These are phyloP conservation scores for Aspergillus sp. DNA, from an alignment of 2,329 filamentous ascomycete genomes.

Conservation along the genomic window DNA sequence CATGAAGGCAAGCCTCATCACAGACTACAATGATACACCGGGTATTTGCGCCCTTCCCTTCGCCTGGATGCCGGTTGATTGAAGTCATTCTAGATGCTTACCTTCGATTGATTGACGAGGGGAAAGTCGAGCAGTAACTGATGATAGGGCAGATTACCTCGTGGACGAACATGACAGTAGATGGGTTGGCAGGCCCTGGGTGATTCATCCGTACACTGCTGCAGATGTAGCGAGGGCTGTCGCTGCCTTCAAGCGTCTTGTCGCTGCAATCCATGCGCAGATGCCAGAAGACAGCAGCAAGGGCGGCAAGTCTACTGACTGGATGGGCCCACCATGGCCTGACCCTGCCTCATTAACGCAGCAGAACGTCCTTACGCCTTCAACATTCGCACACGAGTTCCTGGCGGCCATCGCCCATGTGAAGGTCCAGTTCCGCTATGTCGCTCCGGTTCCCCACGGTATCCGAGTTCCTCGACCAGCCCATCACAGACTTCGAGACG, in stretches of 20 bases:
- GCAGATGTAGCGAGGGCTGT: slow-evolving; percentile 1
- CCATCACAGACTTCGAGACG: neutral
- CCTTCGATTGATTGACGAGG: slow-evolving; percentile 7
- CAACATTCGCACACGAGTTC: slow-evolving; percentile 6
- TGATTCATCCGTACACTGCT: neutral
- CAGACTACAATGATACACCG: neutral
- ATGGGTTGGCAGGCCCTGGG: neutral
- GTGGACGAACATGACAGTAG: neutral
- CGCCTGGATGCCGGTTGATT: slow-evolving; percentile 9
- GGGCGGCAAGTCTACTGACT: neutral
- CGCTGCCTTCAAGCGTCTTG: neutral
- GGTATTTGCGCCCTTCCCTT: neutral
- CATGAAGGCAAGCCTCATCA: neutral
- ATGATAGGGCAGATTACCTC: neutral
- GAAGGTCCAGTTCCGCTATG: neutral
- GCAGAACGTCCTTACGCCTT: neutral
- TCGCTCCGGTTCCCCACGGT: slow-evolving; percentile 8
- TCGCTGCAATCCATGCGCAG: neutral
- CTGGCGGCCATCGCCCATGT: neutral
- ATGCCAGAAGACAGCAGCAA: neutral
- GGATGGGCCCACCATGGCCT: neutral
- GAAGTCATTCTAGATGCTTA: slow-evolving; percentile 10
- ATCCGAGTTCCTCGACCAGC: neutral
- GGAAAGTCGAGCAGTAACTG: neutral
- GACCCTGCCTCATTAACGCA: neutral